phyloP scores from a whole-genome alignment of 108 stramenopile genomes.

The Cylindrotheca fusiformis region DNA sequence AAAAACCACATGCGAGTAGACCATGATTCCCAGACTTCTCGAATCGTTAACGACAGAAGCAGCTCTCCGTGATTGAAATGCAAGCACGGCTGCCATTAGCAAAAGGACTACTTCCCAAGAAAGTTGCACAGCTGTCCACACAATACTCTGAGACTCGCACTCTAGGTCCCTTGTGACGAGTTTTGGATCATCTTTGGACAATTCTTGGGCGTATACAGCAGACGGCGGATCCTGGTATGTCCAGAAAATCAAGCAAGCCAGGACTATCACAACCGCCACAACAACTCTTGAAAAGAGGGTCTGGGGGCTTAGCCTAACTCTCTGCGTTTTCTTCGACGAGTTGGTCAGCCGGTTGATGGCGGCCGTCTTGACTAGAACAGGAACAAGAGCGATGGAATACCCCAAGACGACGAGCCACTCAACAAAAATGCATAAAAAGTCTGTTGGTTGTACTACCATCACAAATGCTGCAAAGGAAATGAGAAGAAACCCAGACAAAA shows the following conservation, averaged over 20 bases:
- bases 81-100: slow-evolving; percentile 29
- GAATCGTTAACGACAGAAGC: slow-evolving; percentile 29
- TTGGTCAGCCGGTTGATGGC: slow-evolving; percentile 32
- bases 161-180: slow-evolving; percentile 2
- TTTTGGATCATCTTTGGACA: not conserved
- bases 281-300: slow-evolving; percentile 10
- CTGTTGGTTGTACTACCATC: slow-evolving; percentile 5
- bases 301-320: slow-evolving; percentile 22
- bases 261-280: slow-evolving; percentile 11
- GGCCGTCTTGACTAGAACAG: slow-evolving; percentile 39
- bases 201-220: not conserved
- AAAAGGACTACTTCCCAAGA: slow-evolving; percentile 27
- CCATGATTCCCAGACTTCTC: slow-evolving; percentile 28
- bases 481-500: slow-evolving; percentile 28
- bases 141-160: slow-evolving; percentile 13
- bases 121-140: slow-evolving; percentile 12
- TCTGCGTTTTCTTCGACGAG: slow-evolving; percentile 17
- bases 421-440: slow-evolving; percentile 15
- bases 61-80: slow-evolving; percentile 28
- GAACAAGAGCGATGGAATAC: slow-evolving; percentile 40
- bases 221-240: slow-evolving; percentile 20
- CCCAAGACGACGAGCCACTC: slow-evolving; percentile 42
- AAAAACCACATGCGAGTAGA: slow-evolving; percentile 37
- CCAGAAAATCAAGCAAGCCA: slow-evolving; percentile 18
- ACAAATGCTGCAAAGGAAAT: slow-evolving; percentile 29